Conservation (phyloP, 2,329 filamentous ascomycete genomes). For the Geosmithia morbida region DNA sequence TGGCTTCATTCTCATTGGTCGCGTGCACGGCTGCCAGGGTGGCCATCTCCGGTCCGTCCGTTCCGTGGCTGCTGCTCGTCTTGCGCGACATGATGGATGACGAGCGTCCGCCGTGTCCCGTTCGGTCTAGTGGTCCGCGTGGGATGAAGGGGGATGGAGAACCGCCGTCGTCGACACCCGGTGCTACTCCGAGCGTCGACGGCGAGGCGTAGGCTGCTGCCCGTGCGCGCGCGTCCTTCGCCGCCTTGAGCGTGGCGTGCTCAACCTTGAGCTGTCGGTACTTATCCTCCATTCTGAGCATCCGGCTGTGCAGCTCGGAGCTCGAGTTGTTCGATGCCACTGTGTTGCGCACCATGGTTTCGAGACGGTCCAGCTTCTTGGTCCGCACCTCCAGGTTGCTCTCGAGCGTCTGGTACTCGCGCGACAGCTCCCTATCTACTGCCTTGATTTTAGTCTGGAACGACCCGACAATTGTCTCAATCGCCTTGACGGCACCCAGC, state of each 20-base stretch:
- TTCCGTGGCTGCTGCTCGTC: slow-evolving; percentile 8
- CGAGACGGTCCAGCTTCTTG: slow-evolving; percentile 78
- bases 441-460: slow-evolving; percentile 70
- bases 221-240: slow-evolving; percentile 41
- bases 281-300: slow-evolving; percentile 42
- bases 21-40: neutral
- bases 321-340: slow-evolving; percentile 34
- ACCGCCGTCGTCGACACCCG: slow-evolving; percentile 15
- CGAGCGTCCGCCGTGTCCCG: slow-evolving; percentile 9
- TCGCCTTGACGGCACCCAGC: slow-evolving; percentile 69
- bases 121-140: slow-evolving; percentile 21
- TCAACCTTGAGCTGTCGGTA: slow-evolving; percentile 51
- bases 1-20: slow-evolving; percentile 11
- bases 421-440: slow-evolving; percentile 81
- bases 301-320: slow-evolving; percentile 27
- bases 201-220: slow-evolving; percentile 21
- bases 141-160: slow-evolving; percentile 40
- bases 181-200: slow-evolving; percentile 15
- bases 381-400: slow-evolving; percentile 63
- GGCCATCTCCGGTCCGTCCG: neutral
- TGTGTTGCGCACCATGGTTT: slow-evolving; percentile 59
- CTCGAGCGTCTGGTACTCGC: slow-evolving; percentile 80
- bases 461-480: slow-evolving; percentile 64
- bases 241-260: slow-evolving; percentile 53
- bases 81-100: neutral